A percentile compares a stretch with the other conserved stretches of the same genome.
These are phyloP conservation scores for Saturnispora sekii DNA, from an alignment of 805 yeast species.

Conservation along the genomic window DNA sequence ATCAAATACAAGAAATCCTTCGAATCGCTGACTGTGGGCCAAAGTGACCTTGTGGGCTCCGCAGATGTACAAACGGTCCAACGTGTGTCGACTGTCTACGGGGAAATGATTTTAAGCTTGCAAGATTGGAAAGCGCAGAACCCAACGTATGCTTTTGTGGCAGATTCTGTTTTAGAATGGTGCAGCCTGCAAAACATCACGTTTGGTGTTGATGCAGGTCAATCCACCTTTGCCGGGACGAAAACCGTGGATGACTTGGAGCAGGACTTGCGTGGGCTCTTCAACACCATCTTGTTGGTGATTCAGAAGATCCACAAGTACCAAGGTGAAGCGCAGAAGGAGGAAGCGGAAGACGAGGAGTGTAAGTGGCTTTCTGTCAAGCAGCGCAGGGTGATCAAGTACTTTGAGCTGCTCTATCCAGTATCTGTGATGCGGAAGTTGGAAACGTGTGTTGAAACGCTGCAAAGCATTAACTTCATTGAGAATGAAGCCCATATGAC, in stretches of 20 bases:
- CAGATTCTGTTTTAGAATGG: constrained; percentile 42
- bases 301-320: constrained; percentile 49
- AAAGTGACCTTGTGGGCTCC: constrained; percentile 12
- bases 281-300: constrained; percentile 52
- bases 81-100: constrained; percentile 18
- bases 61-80: constrained; percentile 13
- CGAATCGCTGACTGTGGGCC: constrained; percentile 2
- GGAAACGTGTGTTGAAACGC: constrained; percentile 22
- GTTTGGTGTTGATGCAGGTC: constrained; percentile 10
- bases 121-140: constrained; percentile 28
- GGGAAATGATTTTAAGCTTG: constrained; percentile 23
- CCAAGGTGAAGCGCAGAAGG: constrained; percentile 15
- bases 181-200: constrained; percentile 19
- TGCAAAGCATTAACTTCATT: constrained; percentile 32
- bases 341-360: constrained; percentile 32
- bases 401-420: constrained; percentile 30
- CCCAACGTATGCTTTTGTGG: constrained; percentile 34
- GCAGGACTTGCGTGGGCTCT: constrained; percentile 36
- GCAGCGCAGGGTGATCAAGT: constrained; percentile 35
- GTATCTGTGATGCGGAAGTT: constrained; percentile 13
- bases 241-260: constrained; percentile 34
- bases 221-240: constrained; percentile 17
- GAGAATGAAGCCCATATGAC: constrained; percentile 29
- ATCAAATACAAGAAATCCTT: constrained; percentile 22
- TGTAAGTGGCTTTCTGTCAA: constrained; percentile 49